Conservation (phyloP, 1,284 basidiomycete species). For the Cutaneotrichosporon sp. region DNA sequence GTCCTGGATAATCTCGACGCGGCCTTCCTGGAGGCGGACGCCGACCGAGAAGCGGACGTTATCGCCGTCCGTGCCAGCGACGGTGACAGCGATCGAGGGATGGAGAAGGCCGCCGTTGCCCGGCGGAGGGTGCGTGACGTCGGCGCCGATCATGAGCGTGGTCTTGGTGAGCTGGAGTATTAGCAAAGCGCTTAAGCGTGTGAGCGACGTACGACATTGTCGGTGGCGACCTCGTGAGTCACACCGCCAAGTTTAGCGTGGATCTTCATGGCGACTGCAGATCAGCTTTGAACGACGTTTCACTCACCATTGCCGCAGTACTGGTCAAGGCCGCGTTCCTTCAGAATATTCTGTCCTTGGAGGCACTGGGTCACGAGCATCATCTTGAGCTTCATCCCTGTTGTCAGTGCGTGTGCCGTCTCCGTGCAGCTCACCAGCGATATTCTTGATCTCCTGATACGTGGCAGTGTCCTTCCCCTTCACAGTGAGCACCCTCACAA, state of each 20-base stretch:
- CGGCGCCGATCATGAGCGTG: conserved; percentile 33
- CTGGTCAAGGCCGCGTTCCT: conserved; percentile 53
- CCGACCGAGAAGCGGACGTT: too few relatives aligned
- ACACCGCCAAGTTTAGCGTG: conserved; percentile 58
- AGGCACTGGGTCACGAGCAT: conserved; percentile 51
- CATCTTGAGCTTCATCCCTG: conserved; percentile 20
- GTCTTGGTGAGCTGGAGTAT: not conserved
- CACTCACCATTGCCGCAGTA: conserved; percentile 53
- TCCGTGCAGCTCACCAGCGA: conserved; percentile 36
- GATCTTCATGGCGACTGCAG: conserved; percentile 46
- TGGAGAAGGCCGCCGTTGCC: too few relatives aligned
- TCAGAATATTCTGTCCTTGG: conserved; percentile 48
- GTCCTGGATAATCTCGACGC: too few relatives aligned
- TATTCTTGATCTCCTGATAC: conserved; percentile 54
- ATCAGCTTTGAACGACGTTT: not conserved
- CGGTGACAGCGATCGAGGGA: too few relatives aligned
- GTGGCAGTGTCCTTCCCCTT: conserved; percentile 43
- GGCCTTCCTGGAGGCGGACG: too few relatives aligned
- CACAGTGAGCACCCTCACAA: not conserved
- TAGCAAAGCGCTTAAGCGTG: not conserved
- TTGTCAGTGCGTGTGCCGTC: too few relatives aligned
- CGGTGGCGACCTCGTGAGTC: conserved; percentile 50
- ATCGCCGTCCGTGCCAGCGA: too few relatives aligned
- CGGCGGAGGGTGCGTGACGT: conserved; percentile 35
- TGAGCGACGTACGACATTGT: conserved; percentile 22